Conservation (phyloP, 1,139 yeast genomes). For the Ogataea hybrid region DNA sequence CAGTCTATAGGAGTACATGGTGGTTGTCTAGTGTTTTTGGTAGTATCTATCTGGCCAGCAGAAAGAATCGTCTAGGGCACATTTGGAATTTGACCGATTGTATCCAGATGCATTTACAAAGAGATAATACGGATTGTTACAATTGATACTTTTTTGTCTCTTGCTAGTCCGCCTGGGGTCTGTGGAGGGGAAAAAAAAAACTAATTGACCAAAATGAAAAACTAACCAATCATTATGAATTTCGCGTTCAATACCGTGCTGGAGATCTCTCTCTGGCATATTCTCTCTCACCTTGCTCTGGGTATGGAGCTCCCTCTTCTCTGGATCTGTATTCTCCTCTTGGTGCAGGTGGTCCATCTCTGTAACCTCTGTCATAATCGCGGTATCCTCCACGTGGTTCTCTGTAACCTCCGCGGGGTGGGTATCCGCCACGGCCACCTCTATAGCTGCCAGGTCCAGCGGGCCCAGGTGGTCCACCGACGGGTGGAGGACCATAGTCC, state of each 20-base stretch:
- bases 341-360: slow-evolving; percentile 39
- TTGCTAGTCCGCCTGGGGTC: slow-evolving; percentile 5
- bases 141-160: slow-evolving; percentile 8
- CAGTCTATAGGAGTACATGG: slow-evolving; percentile 8
- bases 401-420: slow-evolving; percentile 24
- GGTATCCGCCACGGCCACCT: slow-evolving; percentile 33
- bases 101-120: slow-evolving; percentile 9
- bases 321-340: slow-evolving; percentile 34
- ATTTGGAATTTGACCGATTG: slow-evolving; percentile 4
- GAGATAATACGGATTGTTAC: slow-evolving; percentile 10
- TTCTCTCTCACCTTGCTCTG: slow-evolving; percentile 29
- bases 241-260: slow-evolving; percentile 42
- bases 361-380: slow-evolving; percentile 28
- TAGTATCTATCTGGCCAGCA: slow-evolving; percentile 2
- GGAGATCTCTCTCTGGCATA: slow-evolving; percentile 57
- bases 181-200: slow-evolving; percentile 3
- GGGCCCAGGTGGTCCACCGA: slow-evolving; percentile 5
- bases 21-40: neutral
- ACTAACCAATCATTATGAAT: neutral
- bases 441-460: slow-evolving; percentile 29
- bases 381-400: slow-evolving; percentile 15
- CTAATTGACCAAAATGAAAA: slow-evolving; percentile 8
- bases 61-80: neutral
- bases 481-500: slow-evolving; percentile 25
- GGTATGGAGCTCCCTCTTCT: slow-evolving; percentile 29